Base-by-base conservation (phyloP, 148 eudicot genomes). In the Camellia granthamiana region DNA sequence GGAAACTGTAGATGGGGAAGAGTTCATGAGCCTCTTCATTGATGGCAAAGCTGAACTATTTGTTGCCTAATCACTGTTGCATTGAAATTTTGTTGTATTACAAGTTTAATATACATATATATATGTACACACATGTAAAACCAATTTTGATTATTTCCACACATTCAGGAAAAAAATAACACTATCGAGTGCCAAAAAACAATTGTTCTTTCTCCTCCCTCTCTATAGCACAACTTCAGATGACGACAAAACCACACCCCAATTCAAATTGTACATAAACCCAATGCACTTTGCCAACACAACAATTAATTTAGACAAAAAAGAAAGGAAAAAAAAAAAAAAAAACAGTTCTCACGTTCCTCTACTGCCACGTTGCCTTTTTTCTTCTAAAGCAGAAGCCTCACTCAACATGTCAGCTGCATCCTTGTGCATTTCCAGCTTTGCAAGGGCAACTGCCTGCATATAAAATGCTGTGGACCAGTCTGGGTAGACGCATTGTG, bases 11-110 rank as follows among this genome's bases (percentile, higher is more conserved):
- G 99, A 97, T 72, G 99, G 99, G 0, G 99, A 97, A 85, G 99
- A 94, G 84, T 97, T 97, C 83, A 94, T 97, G 99, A 97, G 99
- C 90, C 93, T 97, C 63, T 97, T 97, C 92, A 97, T 97, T 51
- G 99, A 97, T 86, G 99, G 99, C 84, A 82, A 97, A 88, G 99
- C 99, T 46, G 98, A 96, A 73, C 87, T 96, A 58, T 96, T 81
- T 62, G 83, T 93, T 69, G 81, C 95, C 51, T 93, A 80, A 86
- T 76, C 67, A 7, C 9, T 62, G 21, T 54, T 43, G 56, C 44
- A 56, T 19, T 67, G 4, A 15, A 41, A 69, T 68, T 6, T 14
- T 75, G 51, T 61, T 61, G 79, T 79, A 83, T 60, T 16, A 15
- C 3, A 69, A 43, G 62, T 30, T 74, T 67, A 11, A 38, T 18